Base-by-base conservation (phyloP, 1,139 yeast genomes). In the Blastobotrys ciferrii region DNA sequence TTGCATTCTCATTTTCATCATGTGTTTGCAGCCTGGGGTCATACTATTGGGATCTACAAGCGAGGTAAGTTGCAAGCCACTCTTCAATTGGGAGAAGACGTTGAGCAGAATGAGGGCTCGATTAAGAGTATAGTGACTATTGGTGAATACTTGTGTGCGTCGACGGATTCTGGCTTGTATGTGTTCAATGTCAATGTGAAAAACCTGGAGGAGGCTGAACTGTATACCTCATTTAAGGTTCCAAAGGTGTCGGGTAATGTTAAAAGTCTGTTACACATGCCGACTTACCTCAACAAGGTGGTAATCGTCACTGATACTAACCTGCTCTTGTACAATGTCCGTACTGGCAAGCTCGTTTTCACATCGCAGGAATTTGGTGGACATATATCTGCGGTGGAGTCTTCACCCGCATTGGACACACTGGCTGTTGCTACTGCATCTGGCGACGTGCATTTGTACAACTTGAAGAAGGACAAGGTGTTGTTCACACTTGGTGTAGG, bases 211-310 rank as follows among this genome's bases (percentile, higher is more conserved):
- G 44, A 50, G 33, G 75, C 82, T 15, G 84, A 81, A 57, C 76
- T 78, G 50, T 85, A 89, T 66, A 82, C 95, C 3, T 73, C 81
- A 12, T 68, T 88, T 47, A 66, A 72, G 45, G 69, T 87, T 44
- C 74, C 82, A 2, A 67, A 72, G 28, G 68, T 82, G 13, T 82
- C 82, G 56, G 96, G 96, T 32, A 75, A 73, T 2, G 76, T 92
- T 28, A 83, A 84, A 11, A 83, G 82, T 32, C 58, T 89, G 23
- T 62, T 80, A 9, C 99, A 94, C 66, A 85, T 95, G 45, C 89
- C 98, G 35, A 92, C 99, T 0, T 91, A 92, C 64, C 70, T 94
- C 63, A 94, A 94, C 72, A 94, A 94, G 64, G 71, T 94, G 33
- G 84, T 86, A 1, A 81, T 92, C 32, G 91, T 68, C 9, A 80